These are phyloP conservation scores for Gentiana dahurica DNA, from an alignment of 257 asterid species.

Conservation along the genomic window DNA sequence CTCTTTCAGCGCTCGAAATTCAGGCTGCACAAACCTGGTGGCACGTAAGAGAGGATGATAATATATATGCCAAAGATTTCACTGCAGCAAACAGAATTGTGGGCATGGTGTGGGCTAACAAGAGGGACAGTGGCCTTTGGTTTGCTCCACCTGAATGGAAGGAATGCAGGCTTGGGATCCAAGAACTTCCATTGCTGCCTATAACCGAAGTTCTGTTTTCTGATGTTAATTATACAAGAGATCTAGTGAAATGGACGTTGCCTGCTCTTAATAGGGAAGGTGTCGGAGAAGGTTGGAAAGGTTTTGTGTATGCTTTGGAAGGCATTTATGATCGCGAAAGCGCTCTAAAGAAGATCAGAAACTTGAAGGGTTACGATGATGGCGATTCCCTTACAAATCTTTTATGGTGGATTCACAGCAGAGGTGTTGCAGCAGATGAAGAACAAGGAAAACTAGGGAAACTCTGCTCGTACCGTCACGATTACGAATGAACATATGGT, in stretches of 20 bases:
- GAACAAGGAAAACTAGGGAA: slow-evolving; percentile 23
- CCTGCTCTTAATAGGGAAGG: slow-evolving; percentile 77
- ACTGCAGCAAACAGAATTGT: slow-evolving; percentile 59
- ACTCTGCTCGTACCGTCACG: slow-evolving; percentile 52
- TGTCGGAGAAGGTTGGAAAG: slow-evolving; percentile 97
- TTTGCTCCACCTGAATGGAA: slow-evolving; percentile 82
- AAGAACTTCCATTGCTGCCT: slow-evolving; percentile 66
- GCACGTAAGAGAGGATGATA: slow-evolving; percentile 54
- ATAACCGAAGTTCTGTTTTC: slow-evolving; percentile 65
- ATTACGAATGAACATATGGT: slow-evolving; percentile 28
- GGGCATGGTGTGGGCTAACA: slow-evolving; percentile 83
- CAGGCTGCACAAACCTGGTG: slow-evolving; percentile 87
- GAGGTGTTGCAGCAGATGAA: slow-evolving; percentile 25
- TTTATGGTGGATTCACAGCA: slow-evolving; percentile 69
- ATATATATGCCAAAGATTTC: slow-evolving; percentile 46
- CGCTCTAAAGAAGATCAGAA: slow-evolving; percentile 40
- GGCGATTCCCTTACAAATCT: slow-evolving; percentile 66
- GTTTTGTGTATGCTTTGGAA: slow-evolving; percentile 65
- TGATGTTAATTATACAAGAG: slow-evolving; percentile 40
- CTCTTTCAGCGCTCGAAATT: slow-evolving; percentile 63
- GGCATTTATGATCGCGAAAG: slow-evolving; percentile 55
- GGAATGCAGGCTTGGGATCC: slow-evolving; percentile 81
- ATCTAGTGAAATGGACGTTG: slow-evolving; percentile 65
- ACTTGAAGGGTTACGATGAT: slow-evolving; percentile 46
- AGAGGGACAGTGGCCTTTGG: slow-evolving; percentile 84